Percentiles rank a stretch among this genome's conserved stretches.
Conservation (phyloP, 805 yeast species). For the Saccharomycopsis microspora region DNA sequence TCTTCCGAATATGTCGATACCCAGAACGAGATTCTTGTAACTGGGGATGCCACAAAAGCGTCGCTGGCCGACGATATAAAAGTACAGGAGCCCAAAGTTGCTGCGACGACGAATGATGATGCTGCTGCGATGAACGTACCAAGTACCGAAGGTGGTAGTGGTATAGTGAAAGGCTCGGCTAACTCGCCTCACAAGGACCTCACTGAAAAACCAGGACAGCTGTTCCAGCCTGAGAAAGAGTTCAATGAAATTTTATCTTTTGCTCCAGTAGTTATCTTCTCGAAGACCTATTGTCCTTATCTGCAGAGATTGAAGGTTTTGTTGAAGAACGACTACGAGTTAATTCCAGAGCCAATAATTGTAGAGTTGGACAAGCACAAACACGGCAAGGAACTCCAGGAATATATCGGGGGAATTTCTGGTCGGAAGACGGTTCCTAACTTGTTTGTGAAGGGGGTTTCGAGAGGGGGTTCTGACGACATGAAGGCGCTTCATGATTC, state of each 20-base stretch:
- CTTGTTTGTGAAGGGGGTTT: conserved; percentile 57
- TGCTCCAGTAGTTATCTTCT: conserved; percentile 56
- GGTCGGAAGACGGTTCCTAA: conserved; percentile 90
- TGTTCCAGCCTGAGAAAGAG: conserved; percentile 41
- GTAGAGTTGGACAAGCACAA: conserved; percentile 78
- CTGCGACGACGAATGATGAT: neutral
- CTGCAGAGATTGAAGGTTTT: conserved; percentile 62
- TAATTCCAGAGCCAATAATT: conserved; percentile 59
- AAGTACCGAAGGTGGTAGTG: conserved; percentile 29
- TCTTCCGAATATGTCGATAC: too few species aligned
- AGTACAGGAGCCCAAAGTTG: conserved; percentile 1
- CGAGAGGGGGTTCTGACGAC: conserved; percentile 88
- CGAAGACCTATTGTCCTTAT: conserved; percentile 57
- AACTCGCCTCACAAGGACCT: conserved; percentile 6
- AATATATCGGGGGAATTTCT: conserved; percentile 51
- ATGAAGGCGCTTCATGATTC: conserved; percentile 48
- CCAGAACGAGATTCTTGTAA: too few species aligned
- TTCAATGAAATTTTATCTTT: conserved; percentile 43
- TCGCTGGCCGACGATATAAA: neutral
- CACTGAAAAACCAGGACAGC: conserved; percentile 19
- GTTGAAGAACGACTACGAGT: conserved; percentile 48
- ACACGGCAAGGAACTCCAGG: conserved; percentile 68
- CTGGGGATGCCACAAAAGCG: too few species aligned
- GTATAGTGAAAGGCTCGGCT: conserved; percentile 14
- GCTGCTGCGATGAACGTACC: conserved; percentile 23